A percentile compares a stretch with the other conserved stretches of the same genome.
Conservation (phyloP, 2,329 filamentous ascomycete species). For the Sporothrix schenckii region DNA sequence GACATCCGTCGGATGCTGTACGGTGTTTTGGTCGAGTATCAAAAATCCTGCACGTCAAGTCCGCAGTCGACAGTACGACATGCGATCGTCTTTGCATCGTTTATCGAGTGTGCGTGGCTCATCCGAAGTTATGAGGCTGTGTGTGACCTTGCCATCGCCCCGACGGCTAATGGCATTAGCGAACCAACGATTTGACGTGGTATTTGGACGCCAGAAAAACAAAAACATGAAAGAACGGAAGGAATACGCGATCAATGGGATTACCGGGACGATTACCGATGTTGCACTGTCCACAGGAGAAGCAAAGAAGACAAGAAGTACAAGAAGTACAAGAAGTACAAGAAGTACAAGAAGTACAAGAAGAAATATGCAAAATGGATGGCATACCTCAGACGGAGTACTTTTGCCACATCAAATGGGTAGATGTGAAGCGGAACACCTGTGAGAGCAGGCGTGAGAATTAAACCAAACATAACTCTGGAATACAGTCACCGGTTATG, state of each 20-base stretch:
- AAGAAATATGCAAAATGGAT: too few relatives aligned
- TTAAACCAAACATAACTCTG: not conserved
- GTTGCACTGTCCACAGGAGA: too few relatives aligned
- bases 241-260: too few relatives aligned
- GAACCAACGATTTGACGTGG: slow-evolving; percentile 12
- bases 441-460: not conserved
- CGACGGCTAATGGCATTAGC: slow-evolving; percentile 12
- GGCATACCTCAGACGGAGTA: too few relatives aligned
- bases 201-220: not conserved
- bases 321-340: too few relatives aligned
- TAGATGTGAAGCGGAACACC: too few relatives aligned
- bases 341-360: too few relatives aligned
- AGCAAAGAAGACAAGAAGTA: too few relatives aligned
- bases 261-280: too few relatives aligned
- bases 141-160: not conserved
- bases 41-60: not conserved
- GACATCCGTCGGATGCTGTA: not conserved
- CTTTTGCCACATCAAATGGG: too few relatives aligned
- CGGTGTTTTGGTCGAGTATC: too few relatives aligned
- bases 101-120: not conserved
- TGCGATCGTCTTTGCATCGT: not conserved
- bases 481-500: not conserved
- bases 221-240: not conserved
- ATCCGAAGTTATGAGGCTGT: not conserved
- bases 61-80: not conserved